Base-by-base conservation (phyloP, 2,329 filamentous ascomycete species). In the Incumbomyces delicatus region DNA sequence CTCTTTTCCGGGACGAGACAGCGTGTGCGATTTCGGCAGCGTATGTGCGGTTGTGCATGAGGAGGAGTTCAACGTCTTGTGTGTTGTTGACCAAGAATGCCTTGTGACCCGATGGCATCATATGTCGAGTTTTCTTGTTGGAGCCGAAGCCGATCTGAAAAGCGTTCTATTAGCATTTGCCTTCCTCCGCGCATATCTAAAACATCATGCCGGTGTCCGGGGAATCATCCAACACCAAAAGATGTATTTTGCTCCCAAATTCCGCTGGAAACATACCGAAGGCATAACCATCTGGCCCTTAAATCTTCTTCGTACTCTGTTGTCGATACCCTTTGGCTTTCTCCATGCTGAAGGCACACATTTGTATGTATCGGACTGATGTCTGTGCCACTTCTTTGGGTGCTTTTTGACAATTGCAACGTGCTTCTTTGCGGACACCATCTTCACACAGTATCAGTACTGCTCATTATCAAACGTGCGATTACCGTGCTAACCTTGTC, bases 311-410 rank as follows among this genome's bases (percentile, higher is more conserved):
- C 92, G 86, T 70, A 98, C 90, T 66, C 86, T 78, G 79, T 89
- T 94, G 77, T 98, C 92, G 74, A 98, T 98, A 87, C 92, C 92
- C 87, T 98, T 98, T 62, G 92, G 92, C 81, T 96, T 98, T 76
- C 92, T 85, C 92, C 92, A 98, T 80, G 80, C 83, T 61, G 85
- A 70, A 68, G 78, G 83, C 62, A 96, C 83, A 70, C 92, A 83
- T 77, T 83, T 95, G 80, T 94, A 98, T 70, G 83, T 83, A 75
- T 96, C 92, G 73, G 80, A 86, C 83, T 98, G 92, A 78, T 98
- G 92, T 71, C 92, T 86, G 75, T 81, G 82, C 85, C 96, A 98
- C 76, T 78, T 80, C 81, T 89, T 87, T 68, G 85, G 88, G 81
- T 88, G 88, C 88, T 98, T 98, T 87, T 98, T 98, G 70, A 98